Base-by-base conservation (phyloP, 2,329 filamentous ascomycete species). In the Corynespora cassiicola region DNA sequence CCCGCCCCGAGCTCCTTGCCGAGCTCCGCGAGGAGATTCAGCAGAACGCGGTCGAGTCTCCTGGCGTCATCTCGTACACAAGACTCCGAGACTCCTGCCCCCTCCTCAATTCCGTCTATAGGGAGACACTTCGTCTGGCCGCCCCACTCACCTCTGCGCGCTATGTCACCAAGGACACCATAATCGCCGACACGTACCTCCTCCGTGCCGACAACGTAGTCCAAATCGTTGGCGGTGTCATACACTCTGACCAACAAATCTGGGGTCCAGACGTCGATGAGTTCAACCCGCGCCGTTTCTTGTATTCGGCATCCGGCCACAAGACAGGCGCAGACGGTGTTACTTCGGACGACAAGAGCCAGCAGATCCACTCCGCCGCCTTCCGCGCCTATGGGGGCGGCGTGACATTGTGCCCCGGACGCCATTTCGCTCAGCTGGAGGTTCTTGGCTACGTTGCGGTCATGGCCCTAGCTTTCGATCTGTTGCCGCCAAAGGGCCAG, bases 271-370 rank as follows among this genome's bases (percentile, higher is more conserved):
- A 75, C 23, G 71, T 61, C 1, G 45, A 47, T 2, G 32, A 42
- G 2, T 78, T 78, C 53, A 70, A 75, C 22, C 63, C 74, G 0
- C 25, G 47, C 6, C 70, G 74, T 7, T 78, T 77, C 50, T 42
- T 73, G 0, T 38, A 53, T 34, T 44, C 31, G 16, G 11, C 20
- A 3, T 45, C 31, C 11, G 59, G 57, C 22, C 47, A 43, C 5
- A 59, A 54, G 31, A 42, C 52, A 2, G 30, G 32, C 7, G 28
- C 28, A 2, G 46, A 54, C 17, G 48, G 49, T 2, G 40, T 30
- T 7, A 41, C 51, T 8, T 26, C 47, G 7, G 43, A 42, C 12
- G 28, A 28, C 5, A 56, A 52, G 14, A 31, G 35, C 8, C 54
- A 53, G 14, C 42, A 47, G 10, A 39, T 54, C 1, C 59, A 63